These are phyloP conservation scores for Spergularia marina DNA, from an alignment of 148 eudicot genomes.

Conservation along the genomic window DNA sequence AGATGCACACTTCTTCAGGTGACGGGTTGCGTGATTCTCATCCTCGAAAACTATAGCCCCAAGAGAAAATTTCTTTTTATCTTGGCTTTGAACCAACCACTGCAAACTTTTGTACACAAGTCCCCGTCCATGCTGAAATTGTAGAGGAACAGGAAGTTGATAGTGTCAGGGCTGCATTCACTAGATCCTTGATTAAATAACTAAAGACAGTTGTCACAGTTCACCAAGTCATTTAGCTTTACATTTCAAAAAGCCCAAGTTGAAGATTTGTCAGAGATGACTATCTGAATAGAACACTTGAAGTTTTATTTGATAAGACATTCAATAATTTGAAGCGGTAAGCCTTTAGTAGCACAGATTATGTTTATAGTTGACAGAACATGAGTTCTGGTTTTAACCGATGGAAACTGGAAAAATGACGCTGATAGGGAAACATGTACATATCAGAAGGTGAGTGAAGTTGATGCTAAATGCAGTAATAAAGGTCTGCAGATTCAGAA, in stretches of 20 bases:
- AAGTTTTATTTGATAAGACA: too few relatives aligned
- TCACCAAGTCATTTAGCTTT: too few relatives aligned
- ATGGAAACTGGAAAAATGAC: not conserved
- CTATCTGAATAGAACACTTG: too few relatives aligned
- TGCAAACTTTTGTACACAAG: conserved; percentile 68
- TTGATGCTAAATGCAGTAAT: not conserved
- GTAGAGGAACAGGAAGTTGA: conserved; percentile 11
- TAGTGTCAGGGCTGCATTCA: not conserved
- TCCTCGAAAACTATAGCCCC: conserved; percentile 61
- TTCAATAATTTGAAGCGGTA: too few relatives aligned
- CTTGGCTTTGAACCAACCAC: conserved; percentile 53
- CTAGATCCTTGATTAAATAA: too few relatives aligned
- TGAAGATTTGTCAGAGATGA: too few relatives aligned
- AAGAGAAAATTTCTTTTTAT: conserved; percentile 41
- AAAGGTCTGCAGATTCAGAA: not conserved
- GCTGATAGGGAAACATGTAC: not conserved
- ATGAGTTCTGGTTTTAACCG: too few relatives aligned
- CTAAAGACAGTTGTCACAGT: too few relatives aligned
- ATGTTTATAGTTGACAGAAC: too few relatives aligned
- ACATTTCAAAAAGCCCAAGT: too few relatives aligned
- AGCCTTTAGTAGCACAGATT: too few relatives aligned
- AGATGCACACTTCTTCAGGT: conserved; percentile 72
- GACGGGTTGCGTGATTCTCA: conserved; percentile 60
- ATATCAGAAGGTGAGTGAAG: not conserved
- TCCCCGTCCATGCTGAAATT: conserved; percentile 75